These are phyloP conservation scores for Trichosporon asahii DNA, from an alignment of 1,284 basidiomycete genomes.

Conservation along the genomic window DNA sequence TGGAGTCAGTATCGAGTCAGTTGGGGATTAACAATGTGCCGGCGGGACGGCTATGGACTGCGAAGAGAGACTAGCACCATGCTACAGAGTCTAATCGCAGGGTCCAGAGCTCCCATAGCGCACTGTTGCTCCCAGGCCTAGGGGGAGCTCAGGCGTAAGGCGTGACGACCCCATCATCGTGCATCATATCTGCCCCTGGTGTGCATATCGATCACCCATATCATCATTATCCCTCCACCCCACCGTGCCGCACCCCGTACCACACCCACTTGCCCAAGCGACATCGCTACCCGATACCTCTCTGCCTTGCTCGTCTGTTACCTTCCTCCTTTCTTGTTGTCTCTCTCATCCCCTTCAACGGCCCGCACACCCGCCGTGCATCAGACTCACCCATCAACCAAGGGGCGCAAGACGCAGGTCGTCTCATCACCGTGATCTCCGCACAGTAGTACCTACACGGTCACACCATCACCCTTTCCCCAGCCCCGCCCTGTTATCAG, in stretches of 20 bases:
- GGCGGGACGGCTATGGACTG: background rate
- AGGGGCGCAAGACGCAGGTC: background rate
- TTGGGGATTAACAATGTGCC: too few relatives aligned
- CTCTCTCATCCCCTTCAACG: background rate
- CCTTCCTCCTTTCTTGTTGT: background rate
- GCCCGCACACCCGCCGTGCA: background rate
- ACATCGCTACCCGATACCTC: too few relatives aligned
- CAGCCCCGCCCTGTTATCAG: background rate
- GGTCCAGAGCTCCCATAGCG: background rate
- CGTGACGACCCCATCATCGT: background rate
- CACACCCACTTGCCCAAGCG: too few relatives aligned
- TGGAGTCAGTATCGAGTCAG: too few relatives aligned
- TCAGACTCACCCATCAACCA: background rate
- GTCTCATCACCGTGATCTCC: background rate
- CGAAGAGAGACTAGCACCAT: background rate
- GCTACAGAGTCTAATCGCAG: background rate
- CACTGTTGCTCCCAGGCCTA: background rate
- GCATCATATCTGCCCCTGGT: background rate
- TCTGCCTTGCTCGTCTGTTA: too few relatives aligned
- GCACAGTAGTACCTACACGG: background rate
- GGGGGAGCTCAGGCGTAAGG: background rate
- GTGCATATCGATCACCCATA: conserved; percentile 1
- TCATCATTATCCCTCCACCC: conserved; percentile 5
- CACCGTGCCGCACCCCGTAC: background rate
- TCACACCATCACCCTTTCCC: conserved; percentile 1